Base-by-base conservation (phyloP, 1,284 basidiomycete species). In the Cutaneotrichosporon arboriforme region DNA sequence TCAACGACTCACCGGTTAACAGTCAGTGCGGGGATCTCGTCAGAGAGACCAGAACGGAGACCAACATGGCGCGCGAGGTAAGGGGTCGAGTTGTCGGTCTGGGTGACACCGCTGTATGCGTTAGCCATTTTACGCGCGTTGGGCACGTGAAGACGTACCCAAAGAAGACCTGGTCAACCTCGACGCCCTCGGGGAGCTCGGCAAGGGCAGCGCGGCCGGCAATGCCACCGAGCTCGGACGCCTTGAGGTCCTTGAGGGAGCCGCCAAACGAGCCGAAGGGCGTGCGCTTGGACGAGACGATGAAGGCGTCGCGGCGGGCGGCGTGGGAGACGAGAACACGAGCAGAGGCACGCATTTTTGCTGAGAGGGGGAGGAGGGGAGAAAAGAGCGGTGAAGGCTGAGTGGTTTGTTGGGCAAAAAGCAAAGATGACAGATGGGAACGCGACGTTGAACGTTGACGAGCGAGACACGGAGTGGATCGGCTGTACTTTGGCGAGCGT, bases 1-100 rank as follows among this genome's bases (percentile, higher is more conserved):
- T 31, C 26, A 17, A 13, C 22, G 20, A 33, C 35, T 37, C 47
- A 76, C 76, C 77, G 68, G 71, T 81, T 81, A 42, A 80, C 64
- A 0, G 79, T 81, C 22, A 81, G 64, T 5, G 80, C 80, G n/a
- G 80, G 80, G 1, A 77, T 73, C 15, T 75, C 76, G 17, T 77
- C 72, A 0, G 75, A 74, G 5, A 81, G 60, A 2, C 79, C 79
- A 9, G 78, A 74, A 18, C 78, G 72, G 62, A 80, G 79, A 1
- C 79, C 79, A 21, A 81, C 79, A 60, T 81, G 80, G 23, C 80
- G 68, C 4, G 80, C 75, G n/a, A 80, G 70, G 65, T 80, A 81
- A 1, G 80, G 77, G 0, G 77, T 77, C 7, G 78, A 77, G 58
- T 76, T 77, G 57, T 78, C 77, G 0, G 73, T 69, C 50, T 77